A percentile compares a stretch with the other conserved stretches of the same genome.
Conservation (phyloP, 768 basidiomycete species). For the Basidioascus undulatus region DNA sequence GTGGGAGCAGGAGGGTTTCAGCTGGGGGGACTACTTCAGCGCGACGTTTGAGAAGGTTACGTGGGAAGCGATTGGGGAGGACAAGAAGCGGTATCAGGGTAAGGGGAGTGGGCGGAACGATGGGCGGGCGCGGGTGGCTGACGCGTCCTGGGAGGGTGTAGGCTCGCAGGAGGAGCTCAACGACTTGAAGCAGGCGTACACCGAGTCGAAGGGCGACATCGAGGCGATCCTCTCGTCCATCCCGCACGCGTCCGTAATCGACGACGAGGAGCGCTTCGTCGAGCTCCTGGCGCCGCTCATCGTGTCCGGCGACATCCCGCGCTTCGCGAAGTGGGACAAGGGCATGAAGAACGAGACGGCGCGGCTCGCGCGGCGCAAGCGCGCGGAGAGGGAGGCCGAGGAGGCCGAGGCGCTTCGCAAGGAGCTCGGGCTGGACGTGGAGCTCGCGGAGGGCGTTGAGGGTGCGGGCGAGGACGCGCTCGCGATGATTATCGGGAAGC, state of each 20-base stretch:
- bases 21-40: conserved; percentile 89
- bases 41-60: conserved; percentile 71
- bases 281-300: conserved; percentile 42
- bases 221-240: conserved; percentile 60
- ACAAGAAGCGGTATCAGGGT: conserved; percentile 12
- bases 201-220: conserved; percentile 44
- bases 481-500: conserved; percentile 10
- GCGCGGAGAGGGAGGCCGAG: conserved; percentile 11
- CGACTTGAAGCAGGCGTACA: conserved; percentile 56
- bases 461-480: conserved; percentile 11
- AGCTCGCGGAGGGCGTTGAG: conserved; percentile 7
- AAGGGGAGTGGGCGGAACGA: conserved; percentile 21
- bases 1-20: conserved; percentile 31
- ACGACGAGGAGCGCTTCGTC: conserved; percentile 71
- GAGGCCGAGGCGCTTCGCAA: conserved; percentile 13
- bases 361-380: conserved; percentile 6
- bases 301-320: conserved; percentile 30
- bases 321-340: conserved; percentile 37
- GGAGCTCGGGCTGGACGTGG: conserved; percentile 14
- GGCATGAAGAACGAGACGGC: conserved; percentile 59
- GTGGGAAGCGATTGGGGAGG: too few relatives aligned
- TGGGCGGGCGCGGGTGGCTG: conserved; percentile 29
- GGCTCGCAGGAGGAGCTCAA: conserved; percentile 63
- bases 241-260: conserved; percentile 46
- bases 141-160: conserved; percentile 18